Evolutionary conservation across 148 eudicot species (phyloP), one percentile per base, ranked within the genome.

Genomic region (Vaccinium myrtillus): DNA sequence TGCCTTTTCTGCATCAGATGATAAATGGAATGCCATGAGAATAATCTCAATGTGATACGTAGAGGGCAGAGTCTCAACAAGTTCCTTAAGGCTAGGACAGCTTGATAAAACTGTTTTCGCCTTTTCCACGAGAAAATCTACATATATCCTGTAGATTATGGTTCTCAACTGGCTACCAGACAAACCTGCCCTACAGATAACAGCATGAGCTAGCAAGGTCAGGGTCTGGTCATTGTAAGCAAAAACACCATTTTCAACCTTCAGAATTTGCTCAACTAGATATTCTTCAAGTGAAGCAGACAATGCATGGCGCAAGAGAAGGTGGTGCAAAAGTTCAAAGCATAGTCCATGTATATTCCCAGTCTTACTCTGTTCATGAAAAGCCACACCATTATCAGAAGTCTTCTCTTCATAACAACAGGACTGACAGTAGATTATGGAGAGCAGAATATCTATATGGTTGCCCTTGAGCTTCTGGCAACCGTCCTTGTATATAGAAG

Each of bases 11-110:
- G 84, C 90, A 83, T 90, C 94, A 77, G 99, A 93, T 49, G 98
- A 95, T 78, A 97, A 84, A 85, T 97, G 99, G 86, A 97, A 97
- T 36, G 96, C 92, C 92, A 95, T 91, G 30, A 97, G 92, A 85
- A 97, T 87, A 84, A 95, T 92, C 93, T 95, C 99, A 87, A 97
- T 90, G 87, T 97, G 96, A 85, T 95, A 93, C 73, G 91, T 81
- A 75, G 95, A 93, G 43, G 99, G 99, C 86, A 97, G 96, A 83
- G 87, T 86, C 70, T 77, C 91, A 39, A 93, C 83, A 87, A 93
- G 55, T 82, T 95, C 98, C 74, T 91, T 89, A 77, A 91, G 75
- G 43, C 75, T 81, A 81, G 89, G 89, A 81, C 90, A 84, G 78
- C 82, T 77, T 59, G 85, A 86, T 77, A 78, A 86, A 27, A 92